Evolutionary conservation across 2,329 filamentous ascomycete species (phyloP), one percentile per base, ranked within the genome.

Genomic region (Blastomyces parvus): DNA sequence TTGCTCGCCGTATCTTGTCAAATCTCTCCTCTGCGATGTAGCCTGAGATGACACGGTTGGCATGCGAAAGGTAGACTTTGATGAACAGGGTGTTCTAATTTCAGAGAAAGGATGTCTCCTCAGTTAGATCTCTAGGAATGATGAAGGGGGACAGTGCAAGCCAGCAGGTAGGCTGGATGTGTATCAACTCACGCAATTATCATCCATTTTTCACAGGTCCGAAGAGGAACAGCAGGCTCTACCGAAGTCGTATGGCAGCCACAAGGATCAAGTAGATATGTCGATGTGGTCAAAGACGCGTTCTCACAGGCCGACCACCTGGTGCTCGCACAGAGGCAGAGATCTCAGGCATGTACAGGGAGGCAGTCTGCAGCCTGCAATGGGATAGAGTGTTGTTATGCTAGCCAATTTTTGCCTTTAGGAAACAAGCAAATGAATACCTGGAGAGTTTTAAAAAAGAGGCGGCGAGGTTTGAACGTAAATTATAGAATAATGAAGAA

Each of bases 61-160:
- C 68, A 61, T 69, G 64, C 30, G 56, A 53, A n/a, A 67, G 36
- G 58, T 72, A 72, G 22, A 71, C 64, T 13, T 66, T 60, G 25
- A 62, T 63, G 56, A 69, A 67, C 61, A 62, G 17, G 48, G 22
- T 17, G 42, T 62, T 61, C 61, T 40, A 13, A 38, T 11, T 57
- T 33, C 19, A 9, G 38, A 17, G 59, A 48, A 44, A 48, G 19
- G 33, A 25, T 36, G 2, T 19, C 17, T n/a, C 33, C 1, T n/a
- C 13, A 22, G 53, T 57, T 38, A 57, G 53, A 17, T 57, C 30
- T 38, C 33, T 40, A 19, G n/a, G 27, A 17, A 33, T n/a, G 30
- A 25, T 13, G 19, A 33, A 55, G 6, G 13, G 17, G 52, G 19
- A 14, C 48, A 27, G 25, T 52, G 27, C 7, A 5, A 52, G 25